Conservation (phyloP, 768 basidiomycete species). For the Leccinum truebloodii region DNA sequence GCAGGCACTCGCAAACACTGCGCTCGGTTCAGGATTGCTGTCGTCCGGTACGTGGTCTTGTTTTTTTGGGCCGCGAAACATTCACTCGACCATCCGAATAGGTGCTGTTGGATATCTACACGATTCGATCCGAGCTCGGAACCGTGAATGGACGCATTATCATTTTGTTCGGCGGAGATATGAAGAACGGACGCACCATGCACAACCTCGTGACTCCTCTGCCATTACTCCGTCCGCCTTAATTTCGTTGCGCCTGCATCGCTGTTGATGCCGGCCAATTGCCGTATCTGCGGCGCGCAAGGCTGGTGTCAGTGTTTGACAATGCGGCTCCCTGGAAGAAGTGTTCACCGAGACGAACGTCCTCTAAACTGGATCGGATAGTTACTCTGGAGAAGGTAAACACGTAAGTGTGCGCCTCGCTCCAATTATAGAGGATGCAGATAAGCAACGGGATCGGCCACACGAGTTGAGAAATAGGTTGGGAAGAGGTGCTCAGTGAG, state of each 20-base stretch:
- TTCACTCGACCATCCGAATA: conserved; percentile 29
- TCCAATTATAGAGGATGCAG: too few relatives aligned
- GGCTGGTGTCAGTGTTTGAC: conserved; percentile 74
- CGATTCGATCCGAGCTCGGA: conserved; percentile 96
- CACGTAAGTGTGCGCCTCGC: too few relatives aligned
- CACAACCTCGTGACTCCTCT: conserved; percentile 93
- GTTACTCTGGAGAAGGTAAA: too few relatives aligned
- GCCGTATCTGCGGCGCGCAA: conserved; percentile 84
- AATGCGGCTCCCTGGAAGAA: conserved; percentile 88
- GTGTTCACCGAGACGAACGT: conserved; percentile 47
- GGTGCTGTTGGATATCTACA: conserved; percentile 88
- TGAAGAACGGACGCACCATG: conserved; percentile 97
- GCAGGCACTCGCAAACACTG: conserved; percentile 37
- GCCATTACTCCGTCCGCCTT: conserved; percentile 88
- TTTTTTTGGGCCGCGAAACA: not conserved
- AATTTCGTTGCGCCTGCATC: conserved; percentile 93
- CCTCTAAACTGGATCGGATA: too few relatives aligned
- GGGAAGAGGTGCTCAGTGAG: too few relatives aligned
- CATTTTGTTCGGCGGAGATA: conserved; percentile 81
- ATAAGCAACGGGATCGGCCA: too few relatives aligned
- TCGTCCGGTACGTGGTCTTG: conserved; percentile 40
- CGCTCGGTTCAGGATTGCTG: too few relatives aligned
- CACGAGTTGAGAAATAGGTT: too few relatives aligned
- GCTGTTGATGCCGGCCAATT: conserved; percentile 81
- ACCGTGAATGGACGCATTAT: conserved; percentile 96